A percentile compares a stretch with the other conserved stretches of the same genome.
phyloP scores from a whole-genome alignment of 23 red algal species.

The Gracilaria vermiculophylla region DNA sequence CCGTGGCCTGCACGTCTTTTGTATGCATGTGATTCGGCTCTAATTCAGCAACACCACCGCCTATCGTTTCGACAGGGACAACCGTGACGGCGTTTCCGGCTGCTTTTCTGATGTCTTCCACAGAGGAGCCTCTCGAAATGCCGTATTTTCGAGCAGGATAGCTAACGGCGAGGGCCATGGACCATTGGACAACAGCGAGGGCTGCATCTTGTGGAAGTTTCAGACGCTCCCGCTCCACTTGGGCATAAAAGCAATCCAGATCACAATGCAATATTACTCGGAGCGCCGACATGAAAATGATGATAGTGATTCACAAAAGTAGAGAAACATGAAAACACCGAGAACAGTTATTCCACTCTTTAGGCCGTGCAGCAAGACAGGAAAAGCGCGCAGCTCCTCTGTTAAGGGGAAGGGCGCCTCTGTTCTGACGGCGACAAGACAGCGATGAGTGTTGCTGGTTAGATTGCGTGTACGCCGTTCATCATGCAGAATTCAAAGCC shows the following conservation, averaged over 20 bases:
- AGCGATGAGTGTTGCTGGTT: no score
- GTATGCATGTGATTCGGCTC: not conserved
- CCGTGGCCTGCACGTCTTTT: constrained; percentile 23
- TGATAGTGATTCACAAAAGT: not conserved
- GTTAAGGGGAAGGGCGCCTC: no score
- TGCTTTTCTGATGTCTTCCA: constrained; percentile 66
- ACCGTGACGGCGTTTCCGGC: constrained; percentile 47
- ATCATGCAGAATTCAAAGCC: no score
- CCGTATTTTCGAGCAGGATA: constrained; percentile 86
- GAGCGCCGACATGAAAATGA: constrained; percentile 16
- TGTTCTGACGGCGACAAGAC: no score
- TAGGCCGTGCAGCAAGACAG: no score
- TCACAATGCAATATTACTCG: constrained; percentile 78
- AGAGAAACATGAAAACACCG: not conserved
- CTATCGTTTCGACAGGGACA: constrained; percentile 93
- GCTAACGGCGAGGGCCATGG: constrained; percentile 84
- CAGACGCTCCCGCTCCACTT: constrained; percentile 86
- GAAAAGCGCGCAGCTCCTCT: not conserved
- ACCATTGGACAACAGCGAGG: constrained; percentile 90
- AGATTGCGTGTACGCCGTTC: no score
- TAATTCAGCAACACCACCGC: not conserved
- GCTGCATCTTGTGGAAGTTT: constrained; percentile 54
- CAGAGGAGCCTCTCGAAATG: constrained; percentile 56
- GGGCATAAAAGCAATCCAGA: constrained; percentile 96
- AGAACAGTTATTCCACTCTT: not conserved